Conservation (phyloP, 148 eudicot species). For the Rhododendron griersonianum region DNA sequence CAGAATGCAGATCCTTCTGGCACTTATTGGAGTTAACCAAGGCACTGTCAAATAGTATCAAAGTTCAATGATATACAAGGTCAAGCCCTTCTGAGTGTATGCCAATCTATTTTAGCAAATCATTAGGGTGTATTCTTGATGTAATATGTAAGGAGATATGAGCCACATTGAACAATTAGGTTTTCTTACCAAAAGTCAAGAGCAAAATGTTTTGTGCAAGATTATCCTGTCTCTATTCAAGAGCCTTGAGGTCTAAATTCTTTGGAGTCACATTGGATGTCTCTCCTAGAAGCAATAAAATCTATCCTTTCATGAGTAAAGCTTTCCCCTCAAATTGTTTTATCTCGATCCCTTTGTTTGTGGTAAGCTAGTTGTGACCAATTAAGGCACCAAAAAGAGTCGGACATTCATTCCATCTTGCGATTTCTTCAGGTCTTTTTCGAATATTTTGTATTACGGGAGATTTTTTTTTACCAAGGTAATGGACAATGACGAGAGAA, state of each 20-base stretch:
- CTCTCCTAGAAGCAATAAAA: neutral
- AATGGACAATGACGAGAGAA: neutral
- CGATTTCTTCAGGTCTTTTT: neutral
- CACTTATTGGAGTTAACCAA: conserved; percentile 45
- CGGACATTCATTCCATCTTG: neutral
- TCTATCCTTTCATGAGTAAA: neutral
- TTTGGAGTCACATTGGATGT: neutral
- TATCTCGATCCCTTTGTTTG: neutral
- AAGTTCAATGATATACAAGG: neutral
- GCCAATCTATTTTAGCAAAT: neutral
- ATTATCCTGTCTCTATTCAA: neutral
- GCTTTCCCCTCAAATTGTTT: neutral
- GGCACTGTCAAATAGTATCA: neutral
- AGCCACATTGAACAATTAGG: neutral
- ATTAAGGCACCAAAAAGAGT: neutral
- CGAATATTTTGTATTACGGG: neutral
- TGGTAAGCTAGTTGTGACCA: neutral
- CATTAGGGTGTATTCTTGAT: neutral
- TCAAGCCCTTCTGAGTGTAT: neutral
- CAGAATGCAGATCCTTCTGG: conserved; percentile 94
- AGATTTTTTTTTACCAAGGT: neutral
- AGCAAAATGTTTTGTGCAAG: neutral
- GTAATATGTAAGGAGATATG: neutral
- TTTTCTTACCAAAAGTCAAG: neutral
- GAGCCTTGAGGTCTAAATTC: neutral